Evolutionary conservation across 164 flowering plant species (phyloP).

Genomic region (Nelumbo lutea): DNA sequence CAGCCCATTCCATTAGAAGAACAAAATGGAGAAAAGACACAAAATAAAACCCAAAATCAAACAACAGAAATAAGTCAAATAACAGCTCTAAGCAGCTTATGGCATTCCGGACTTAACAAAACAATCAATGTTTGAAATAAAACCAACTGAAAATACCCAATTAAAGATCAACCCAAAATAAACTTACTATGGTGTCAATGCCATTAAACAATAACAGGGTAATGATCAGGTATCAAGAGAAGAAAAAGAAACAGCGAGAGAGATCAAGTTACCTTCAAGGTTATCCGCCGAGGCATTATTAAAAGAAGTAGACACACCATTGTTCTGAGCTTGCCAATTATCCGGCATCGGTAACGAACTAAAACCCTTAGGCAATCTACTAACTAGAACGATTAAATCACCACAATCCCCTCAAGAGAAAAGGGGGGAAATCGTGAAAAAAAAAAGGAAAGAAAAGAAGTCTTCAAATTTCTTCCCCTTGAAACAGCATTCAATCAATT

Average conservation of each 20-base stretch:
- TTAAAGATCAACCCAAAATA: background rate
- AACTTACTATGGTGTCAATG: background rate
- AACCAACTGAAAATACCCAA: background rate
- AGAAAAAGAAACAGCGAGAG: background rate
- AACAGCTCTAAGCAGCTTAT: background rate
- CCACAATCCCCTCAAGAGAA: background rate
- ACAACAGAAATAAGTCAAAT: background rate
- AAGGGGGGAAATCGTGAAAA: background rate
- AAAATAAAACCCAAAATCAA: background rate
- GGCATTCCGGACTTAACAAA: background rate
- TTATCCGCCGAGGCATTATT: slow-evolving; percentile 11
- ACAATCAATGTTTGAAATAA: background rate
- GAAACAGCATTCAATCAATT: slow-evolving; percentile 6
- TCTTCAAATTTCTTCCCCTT: background rate
- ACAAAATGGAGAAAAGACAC: background rate
- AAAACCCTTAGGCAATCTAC: slow-evolving; percentile 1
- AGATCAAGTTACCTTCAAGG: slow-evolving; percentile 15
- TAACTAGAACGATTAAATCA: background rate
- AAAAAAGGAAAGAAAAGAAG: background rate
- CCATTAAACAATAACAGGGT: background rate
- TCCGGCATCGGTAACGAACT: slow-evolving; percentile 17
- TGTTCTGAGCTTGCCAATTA: slow-evolving; percentile 16
- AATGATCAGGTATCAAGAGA: background rate
- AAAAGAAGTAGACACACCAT: slow-evolving; percentile 8
- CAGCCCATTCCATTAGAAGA: no score